Evolutionary conservation across 768 basidiomycete genomes (phyloP).

Genomic region (Lactifluus pinguis): DNA sequence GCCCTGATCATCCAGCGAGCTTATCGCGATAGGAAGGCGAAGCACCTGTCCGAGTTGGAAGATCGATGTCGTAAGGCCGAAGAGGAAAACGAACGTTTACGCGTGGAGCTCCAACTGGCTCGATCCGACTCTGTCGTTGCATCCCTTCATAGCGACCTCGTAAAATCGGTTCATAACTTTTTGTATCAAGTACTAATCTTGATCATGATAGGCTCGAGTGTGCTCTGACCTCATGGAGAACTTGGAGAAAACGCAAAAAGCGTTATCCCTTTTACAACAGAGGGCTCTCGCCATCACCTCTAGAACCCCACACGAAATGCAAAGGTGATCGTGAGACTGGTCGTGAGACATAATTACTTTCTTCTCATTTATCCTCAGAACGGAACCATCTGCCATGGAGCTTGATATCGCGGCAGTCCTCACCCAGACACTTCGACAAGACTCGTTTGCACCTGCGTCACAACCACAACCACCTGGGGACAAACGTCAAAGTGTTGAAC

Average conservation of each 20-base stretch:
- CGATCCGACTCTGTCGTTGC: constrained; percentile 6
- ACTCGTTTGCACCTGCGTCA: neutral
- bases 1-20: constrained; percentile 13
- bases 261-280: constrained; percentile 6
- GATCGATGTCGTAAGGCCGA: constrained; percentile 15
- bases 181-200: neutral
- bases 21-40: constrained; percentile 18
- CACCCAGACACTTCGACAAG: constrained; percentile 8
- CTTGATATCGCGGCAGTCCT: constrained; percentile 15
- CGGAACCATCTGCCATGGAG: constrained; percentile 5
- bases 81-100: constrained; percentile 14
- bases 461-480: neutral
- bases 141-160: constrained; percentile 4
- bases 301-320: neutral
- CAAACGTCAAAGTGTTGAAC: neutral
- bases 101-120: constrained; percentile 8
- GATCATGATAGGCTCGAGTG: neutral
- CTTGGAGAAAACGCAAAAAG: constrained; percentile 7
- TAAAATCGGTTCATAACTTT: neutral
- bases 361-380: neutral
- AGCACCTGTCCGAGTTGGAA: constrained; percentile 14
- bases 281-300: neutral
- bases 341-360: neutral
- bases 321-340: neutral
- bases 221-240: constrained; percentile 16